A percentile compares a stretch with the other conserved stretches of the same genome.
These are phyloP conservation scores for Aspergillus sp. DNA, from an alignment of 2,329 filamentous ascomycete genomes.

Conservation along the genomic window DNA sequence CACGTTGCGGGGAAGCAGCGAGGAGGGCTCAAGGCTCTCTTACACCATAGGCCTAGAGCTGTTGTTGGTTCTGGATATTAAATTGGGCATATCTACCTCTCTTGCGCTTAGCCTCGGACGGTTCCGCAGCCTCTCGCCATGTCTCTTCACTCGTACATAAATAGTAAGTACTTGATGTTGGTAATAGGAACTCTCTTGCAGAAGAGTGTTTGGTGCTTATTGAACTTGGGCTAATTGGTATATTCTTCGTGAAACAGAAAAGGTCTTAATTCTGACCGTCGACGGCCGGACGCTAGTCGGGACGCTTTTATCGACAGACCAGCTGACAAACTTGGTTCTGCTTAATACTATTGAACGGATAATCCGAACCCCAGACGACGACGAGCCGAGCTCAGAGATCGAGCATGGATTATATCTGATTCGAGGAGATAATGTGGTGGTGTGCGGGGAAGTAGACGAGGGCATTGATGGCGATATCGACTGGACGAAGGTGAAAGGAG, in stretches of 20 bases:
- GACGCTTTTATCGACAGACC: constrained; percentile 78
- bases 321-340: constrained; percentile 88
- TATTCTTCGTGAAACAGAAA: constrained; percentile 56
- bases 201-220: too few relatives aligned
- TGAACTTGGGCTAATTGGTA: too few relatives aligned
- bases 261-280: constrained; percentile 84
- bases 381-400: constrained; percentile 73
- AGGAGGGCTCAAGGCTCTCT: too few relatives aligned
- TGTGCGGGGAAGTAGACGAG: constrained; percentile 86
- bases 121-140: constrained; percentile 26
- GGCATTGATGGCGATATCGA: constrained; percentile 84
- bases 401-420: constrained; percentile 87
- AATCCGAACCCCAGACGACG: constrained; percentile 79
- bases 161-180: constrained; percentile 38
- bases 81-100: too few relatives aligned
- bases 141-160: constrained; percentile 52
- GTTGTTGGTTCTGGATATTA: too few relatives aligned
- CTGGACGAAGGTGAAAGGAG: constrained; percentile 85
- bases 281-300: constrained; percentile 86
- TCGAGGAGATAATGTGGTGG: constrained; percentile 87
- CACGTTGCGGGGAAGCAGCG: too few relatives aligned
- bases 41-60: too few relatives aligned
- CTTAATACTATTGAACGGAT: constrained; percentile 81
- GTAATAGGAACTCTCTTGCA: neutral
- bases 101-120: neutral